Evolutionary conservation across 1,284 basidiomycete species (phyloP).

Genomic region (Phellinidium pouzarii): DNA sequence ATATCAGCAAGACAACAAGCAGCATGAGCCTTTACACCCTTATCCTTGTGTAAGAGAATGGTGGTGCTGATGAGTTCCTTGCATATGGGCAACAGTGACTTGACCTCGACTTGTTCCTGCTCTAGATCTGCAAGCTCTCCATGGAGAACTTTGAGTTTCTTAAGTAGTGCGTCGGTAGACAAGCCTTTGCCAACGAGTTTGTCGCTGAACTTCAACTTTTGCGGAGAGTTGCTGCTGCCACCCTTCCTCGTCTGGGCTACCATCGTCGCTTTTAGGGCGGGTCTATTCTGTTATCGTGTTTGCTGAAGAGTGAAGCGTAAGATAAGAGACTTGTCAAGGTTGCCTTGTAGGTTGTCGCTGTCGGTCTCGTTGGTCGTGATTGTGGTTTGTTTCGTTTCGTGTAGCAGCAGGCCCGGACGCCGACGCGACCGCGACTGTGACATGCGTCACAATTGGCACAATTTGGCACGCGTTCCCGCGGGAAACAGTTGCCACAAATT

Average conservation of each 20-base stretch:
- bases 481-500: no score
- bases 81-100: constrained; percentile 62
- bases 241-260: constrained; percentile 62
- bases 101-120: constrained; percentile 78
- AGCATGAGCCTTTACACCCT: constrained; percentile 87
- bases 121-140: constrained; percentile 79
- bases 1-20: constrained; percentile 95
- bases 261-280: constrained; percentile 3
- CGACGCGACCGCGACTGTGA: neutral
- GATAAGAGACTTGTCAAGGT: neutral
- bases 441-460: neutral
- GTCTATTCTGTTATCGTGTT: neutral
- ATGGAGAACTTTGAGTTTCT: constrained; percentile 80
- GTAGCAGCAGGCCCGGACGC: neutral
- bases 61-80: constrained; percentile 77
- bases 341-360: neutral
- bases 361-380: neutral
- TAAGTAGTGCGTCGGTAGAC: constrained; percentile 71
- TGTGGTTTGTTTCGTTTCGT: neutral
- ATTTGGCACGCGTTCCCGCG: neutral
- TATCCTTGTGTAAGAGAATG: constrained; percentile 90
- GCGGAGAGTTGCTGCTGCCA: constrained; percentile 37
- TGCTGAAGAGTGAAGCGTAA: neutral
- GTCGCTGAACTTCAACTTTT: constrained; percentile 71
- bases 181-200: constrained; percentile 68